phyloP scores from a whole-genome alignment of 164 flowering plant species.

The Liquidambar formosana region DNA sequence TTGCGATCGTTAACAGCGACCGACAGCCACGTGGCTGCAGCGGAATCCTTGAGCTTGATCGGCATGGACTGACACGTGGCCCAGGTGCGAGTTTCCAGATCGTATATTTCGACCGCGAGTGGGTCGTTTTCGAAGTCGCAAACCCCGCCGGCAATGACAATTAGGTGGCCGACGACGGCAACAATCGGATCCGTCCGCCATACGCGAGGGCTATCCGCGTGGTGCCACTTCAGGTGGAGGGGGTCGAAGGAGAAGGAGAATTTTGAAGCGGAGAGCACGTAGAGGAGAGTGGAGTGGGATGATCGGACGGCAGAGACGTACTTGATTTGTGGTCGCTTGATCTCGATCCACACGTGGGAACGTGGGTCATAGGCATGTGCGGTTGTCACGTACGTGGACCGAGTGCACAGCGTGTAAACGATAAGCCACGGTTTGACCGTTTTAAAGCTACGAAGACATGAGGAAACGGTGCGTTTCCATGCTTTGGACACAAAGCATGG shows the following conservation, averaged over 20 bases:
- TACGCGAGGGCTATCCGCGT: slow-evolving; percentile 34
- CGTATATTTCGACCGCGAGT: slow-evolving; percentile 61
- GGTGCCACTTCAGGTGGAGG: slow-evolving; percentile 49
- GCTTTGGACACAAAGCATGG: slow-evolving; percentile 54
- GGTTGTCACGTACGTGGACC: slow-evolving; percentile 26
- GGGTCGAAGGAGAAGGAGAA: slow-evolving; percentile 63
- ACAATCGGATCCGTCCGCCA: slow-evolving; percentile 78
- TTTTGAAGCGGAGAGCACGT: slow-evolving; percentile 43
- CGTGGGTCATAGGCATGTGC: slow-evolving; percentile 65
- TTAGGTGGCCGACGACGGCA: slow-evolving; percentile 42
- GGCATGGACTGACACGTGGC: slow-evolving; percentile 60
- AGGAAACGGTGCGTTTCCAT: slow-evolving; percentile 56
- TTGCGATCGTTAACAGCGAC: slow-evolving; percentile 29
- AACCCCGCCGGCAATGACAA: slow-evolving; percentile 74
- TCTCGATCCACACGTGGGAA: slow-evolving; percentile 50
- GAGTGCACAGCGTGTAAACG: slow-evolving; percentile 39
- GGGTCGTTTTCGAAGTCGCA: slow-evolving; percentile 69
- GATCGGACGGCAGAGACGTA: slow-evolving; percentile 38
- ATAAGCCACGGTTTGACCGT: slow-evolving; percentile 71
- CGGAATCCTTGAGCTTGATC: slow-evolving; percentile 35
- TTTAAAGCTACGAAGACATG: slow-evolving; percentile 39
- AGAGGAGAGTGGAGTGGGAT: slow-evolving; percentile 53
- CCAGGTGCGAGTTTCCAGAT: slow-evolving; percentile 37
- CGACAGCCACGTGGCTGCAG: slow-evolving; percentile 64
- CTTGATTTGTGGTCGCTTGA: slow-evolving; percentile 13